These are phyloP conservation scores for Cucurbitaria berberidis DNA, from an alignment of 2,329 filamentous ascomycete species.

Conservation along the genomic window DNA sequence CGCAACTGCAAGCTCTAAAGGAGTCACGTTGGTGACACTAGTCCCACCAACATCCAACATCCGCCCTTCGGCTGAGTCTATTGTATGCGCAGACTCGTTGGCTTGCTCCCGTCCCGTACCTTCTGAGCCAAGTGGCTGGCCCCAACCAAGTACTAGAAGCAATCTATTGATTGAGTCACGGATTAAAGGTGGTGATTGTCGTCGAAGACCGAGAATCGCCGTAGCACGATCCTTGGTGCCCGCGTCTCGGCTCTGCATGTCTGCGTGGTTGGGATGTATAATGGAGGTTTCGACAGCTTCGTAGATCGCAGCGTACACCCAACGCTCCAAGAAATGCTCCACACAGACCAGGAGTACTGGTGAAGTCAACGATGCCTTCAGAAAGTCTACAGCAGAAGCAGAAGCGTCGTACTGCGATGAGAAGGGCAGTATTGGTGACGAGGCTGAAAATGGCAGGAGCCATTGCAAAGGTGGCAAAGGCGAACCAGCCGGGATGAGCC, in stretches of 20 bases:
- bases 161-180: constrained; percentile 30
- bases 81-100: background rate
- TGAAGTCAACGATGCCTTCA: constrained; percentile 30
- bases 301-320: constrained; percentile 32
- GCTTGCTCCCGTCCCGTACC: constrained; percentile 4
- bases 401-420: constrained; percentile 23
- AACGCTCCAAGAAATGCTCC: constrained; percentile 35
- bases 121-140: constrained; percentile 6
- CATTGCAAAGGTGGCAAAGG: constrained; percentile 34
- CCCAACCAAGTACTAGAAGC: constrained; percentile 36
- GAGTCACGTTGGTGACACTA: constrained; percentile 29
- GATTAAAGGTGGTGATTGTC: constrained; percentile 28
- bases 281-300: constrained; percentile 40
- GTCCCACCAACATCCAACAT: constrained; percentile 26
- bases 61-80: constrained; percentile 9
- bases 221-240: constrained; percentile 26
- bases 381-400: constrained; percentile 18
- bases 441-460: constrained; percentile 38
- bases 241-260: constrained; percentile 33
- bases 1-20: constrained; percentile 27
- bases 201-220: constrained; percentile 30
- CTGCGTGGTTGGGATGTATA: constrained; percentile 39
- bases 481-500: constrained; percentile 35
- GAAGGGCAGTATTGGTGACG: constrained; percentile 34
- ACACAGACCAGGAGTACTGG: constrained; percentile 36